Percentiles rank a stretch among this genome's conserved stretches.
phyloP scores from a whole-genome alignment of 2,329 filamentous ascomycete species.

The Fusarium sororula region DNA sequence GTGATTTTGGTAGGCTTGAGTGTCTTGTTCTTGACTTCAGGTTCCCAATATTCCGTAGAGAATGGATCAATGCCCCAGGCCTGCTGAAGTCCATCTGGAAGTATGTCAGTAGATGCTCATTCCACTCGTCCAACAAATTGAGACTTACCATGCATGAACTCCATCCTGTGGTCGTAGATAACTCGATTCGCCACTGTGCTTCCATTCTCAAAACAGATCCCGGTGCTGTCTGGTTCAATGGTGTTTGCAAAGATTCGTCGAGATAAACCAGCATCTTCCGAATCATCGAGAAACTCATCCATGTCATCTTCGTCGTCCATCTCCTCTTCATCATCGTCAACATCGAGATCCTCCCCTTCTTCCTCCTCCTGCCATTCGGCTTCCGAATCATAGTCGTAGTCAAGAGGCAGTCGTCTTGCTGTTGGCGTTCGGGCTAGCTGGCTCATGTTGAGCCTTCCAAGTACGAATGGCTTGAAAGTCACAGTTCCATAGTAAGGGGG shows the following conservation, averaged over 20 bases:
- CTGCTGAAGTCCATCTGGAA: constrained; percentile 57
- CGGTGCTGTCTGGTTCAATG: constrained; percentile 79
- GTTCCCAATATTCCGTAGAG: constrained; percentile 80
- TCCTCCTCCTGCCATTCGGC: constrained; percentile 87
- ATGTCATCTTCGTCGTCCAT: constrained; percentile 82
- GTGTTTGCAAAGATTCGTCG: constrained; percentile 71
- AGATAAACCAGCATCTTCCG: constrained; percentile 71
- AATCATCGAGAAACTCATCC: constrained; percentile 90
- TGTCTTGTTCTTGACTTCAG: constrained; percentile 48
- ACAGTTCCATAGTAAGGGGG: constrained; percentile 78
- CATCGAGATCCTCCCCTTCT: constrained; percentile 73
- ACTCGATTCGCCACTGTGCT: constrained; percentile 58
- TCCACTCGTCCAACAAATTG: not conserved
- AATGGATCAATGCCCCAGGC: constrained; percentile 80
- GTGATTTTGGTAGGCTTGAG: constrained; percentile 18
- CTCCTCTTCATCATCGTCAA: constrained; percentile 76
- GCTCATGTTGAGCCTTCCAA: constrained; percentile 56
- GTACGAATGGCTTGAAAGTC: constrained; percentile 64
- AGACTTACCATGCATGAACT: constrained; percentile 74
- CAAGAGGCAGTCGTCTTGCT: constrained; percentile 66
- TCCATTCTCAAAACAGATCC: constrained; percentile 82
- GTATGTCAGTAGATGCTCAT: constrained; percentile 27
- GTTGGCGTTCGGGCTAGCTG: constrained; percentile 64
- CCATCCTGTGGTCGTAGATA: constrained; percentile 72
- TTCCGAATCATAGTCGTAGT: constrained; percentile 89